Percentiles rank a stretch among this genome's conserved stretches.
These are phyloP conservation scores for Brassica napus DNA, from an alignment of 345 rosid genomes.

Conservation along the genomic window DNA sequence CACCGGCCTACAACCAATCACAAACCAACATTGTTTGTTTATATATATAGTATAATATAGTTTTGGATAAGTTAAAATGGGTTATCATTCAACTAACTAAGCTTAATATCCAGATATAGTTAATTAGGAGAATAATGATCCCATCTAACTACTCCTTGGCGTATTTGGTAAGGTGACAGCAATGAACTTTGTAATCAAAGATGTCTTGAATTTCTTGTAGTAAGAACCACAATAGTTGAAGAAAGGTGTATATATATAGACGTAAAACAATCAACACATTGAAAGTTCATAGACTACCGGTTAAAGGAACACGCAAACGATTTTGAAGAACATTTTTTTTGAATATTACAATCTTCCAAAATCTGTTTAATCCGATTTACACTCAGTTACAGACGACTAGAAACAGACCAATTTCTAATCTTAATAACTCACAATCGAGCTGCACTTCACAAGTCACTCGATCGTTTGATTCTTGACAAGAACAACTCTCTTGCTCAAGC, in stretches of 20 bases:
- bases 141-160: constrained; percentile 18
- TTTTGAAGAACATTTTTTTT: too few species aligned
- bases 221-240: constrained; percentile 5
- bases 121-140: constrained; percentile 15
- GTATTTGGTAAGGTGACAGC: constrained; percentile 29
- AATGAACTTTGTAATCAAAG: background rate
- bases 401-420: too few species aligned
- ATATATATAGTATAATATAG: background rate
- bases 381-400: too few species aligned
- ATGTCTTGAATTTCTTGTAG: constrained; percentile 9
- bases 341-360: too few species aligned
- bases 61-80: constrained; percentile 1
- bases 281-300: too few species aligned
- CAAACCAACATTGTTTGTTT: constrained; percentile 9
- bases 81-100: constrained; percentile 10
- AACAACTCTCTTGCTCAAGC: too few species aligned
- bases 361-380: too few species aligned
- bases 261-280: constrained; percentile 13
- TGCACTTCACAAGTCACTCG: too few species aligned
- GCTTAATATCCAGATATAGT: background rate
- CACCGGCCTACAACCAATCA: constrained; percentile 35
- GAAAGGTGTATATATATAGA: background rate
- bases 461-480: too few species aligned
- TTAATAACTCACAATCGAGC: too few species aligned
- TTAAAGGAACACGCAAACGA: too few species aligned